phyloP scores from a whole-genome alignment of 1,284 basidiomycete genomes.

The Ganoderma leucocontextum region DNA sequence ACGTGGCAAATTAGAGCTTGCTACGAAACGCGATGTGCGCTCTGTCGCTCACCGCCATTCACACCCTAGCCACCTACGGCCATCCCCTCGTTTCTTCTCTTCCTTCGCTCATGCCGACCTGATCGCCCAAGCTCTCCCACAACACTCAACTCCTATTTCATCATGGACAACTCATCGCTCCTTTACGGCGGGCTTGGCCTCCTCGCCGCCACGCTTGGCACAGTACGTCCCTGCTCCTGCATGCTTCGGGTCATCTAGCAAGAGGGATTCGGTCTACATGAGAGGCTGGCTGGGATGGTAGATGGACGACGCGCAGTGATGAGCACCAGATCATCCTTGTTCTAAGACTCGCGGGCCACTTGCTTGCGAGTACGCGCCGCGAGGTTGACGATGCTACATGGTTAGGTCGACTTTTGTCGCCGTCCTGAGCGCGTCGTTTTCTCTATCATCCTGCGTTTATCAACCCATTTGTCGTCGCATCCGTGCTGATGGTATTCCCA shows the following conservation, averaged over 20 bases:
- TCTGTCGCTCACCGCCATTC: slow-evolving; percentile 7
- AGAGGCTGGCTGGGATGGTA: not conserved
- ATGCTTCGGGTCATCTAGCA: not conserved
- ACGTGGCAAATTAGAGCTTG: slow-evolving; percentile 25
- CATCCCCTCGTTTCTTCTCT: slow-evolving; percentile 2
- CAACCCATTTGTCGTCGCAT: slow-evolving; percentile 18
- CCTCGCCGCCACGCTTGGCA: slow-evolving; percentile 36
- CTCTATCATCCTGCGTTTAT: slow-evolving; percentile 25
- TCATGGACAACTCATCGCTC: slow-evolving; percentile 37
- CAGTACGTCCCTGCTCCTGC: slow-evolving; percentile 31
- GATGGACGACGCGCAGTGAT: slow-evolving; percentile 51
- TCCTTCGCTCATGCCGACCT: slow-evolving; percentile 28
- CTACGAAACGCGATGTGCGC: not conserved
- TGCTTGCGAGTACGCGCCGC: slow-evolving; percentile 55
- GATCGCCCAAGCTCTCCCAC: slow-evolving; percentile 6
- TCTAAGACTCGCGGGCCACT: slow-evolving; percentile 79
- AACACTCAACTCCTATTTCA: not conserved
- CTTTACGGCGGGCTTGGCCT: slow-evolving; percentile 36
- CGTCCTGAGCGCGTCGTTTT: slow-evolving; percentile 43
- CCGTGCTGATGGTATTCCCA: slow-evolving; percentile 6
- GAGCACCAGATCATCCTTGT: slow-evolving; percentile 87
- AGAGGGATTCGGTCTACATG: not conserved
- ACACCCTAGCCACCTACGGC: not conserved
- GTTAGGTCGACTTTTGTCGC: slow-evolving; percentile 49
- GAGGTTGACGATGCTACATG: slow-evolving; percentile 68